Base-by-base conservation (phyloP, 2,329 filamentous ascomycete genomes). In the Epichloe sp. region DNA sequence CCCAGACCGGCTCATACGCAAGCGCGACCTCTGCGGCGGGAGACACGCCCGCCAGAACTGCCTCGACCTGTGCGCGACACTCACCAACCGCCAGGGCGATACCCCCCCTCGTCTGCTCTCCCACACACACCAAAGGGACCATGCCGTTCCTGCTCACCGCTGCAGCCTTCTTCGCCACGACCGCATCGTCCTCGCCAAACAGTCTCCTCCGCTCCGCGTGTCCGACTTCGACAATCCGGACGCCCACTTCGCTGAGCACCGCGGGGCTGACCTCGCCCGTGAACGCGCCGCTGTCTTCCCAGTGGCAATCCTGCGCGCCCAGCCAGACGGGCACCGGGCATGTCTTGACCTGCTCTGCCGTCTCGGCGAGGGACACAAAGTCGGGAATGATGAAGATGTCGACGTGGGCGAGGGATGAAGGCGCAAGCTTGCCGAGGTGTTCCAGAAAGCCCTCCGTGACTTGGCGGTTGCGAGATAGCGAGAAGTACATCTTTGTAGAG, bases 1-100 rank as follows among this genome's bases (percentile, higher is more conserved):
- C 88, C 88, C 88, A 94, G 1, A 93, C 86, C 7, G 88, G 88
- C 70, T 94, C 88, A 62, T 94, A 94, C 1, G 88, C 88, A 52
- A 94, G 75, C 6, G 91, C 78, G 5, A 93, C 76, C 46, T 88
- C 83, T 0, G 80, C 78, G 15, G 79, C 72, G 11, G 71, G 71
- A 0, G 81, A 75, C 7, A 91, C 70, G 0, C 73, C 76, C 1
- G 69, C 69, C 48, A 93, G 63, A 2, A 87, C 80, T 1, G 79
- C 71, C 40, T 74, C 72, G 51, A 94, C 73, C 65, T 91, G 86
- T 4, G 70, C 67, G 37, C 69, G 71, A 59, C 86, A 86, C 64
- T 90, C 83, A 14, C 72, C 65, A 2, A 87, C 75, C 0, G 86
- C 86, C 1, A 71, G 62, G 0, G 73, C 74, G 0, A 84, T 74